Evolutionary conservation across 805 yeast genomes (phyloP).

Genomic region (Metahyphopichia silvanorum): DNA sequence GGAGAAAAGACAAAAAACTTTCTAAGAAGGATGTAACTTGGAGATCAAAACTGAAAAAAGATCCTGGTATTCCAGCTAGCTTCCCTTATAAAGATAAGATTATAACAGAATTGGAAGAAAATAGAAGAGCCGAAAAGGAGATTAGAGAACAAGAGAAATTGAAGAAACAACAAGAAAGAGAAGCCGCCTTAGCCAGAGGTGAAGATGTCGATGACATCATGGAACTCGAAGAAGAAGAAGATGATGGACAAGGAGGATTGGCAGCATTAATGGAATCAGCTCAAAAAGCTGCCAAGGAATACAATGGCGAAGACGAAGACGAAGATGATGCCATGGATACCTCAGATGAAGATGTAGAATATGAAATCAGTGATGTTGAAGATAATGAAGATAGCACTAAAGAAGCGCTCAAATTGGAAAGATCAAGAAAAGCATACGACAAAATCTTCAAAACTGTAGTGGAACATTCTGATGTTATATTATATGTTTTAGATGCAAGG

Average conservation of each 20-base stretch:
- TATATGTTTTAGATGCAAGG: conserved; percentile 95
- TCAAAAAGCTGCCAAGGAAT: conserved; percentile 78
- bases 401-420: conserved; percentile 52
- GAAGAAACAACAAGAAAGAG: conserved; percentile 48
- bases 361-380: conserved; percentile 35
- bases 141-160: conserved; percentile 48
- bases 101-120: conserved; percentile 65
- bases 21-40: conserved; percentile 92
- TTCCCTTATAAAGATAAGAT: conserved; percentile 93
- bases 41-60: conserved; percentile 81
- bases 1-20: conserved; percentile 75
- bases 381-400: conserved; percentile 41
- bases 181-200: conserved; percentile 36
- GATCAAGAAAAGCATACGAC: conserved; percentile 87
- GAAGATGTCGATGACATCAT: conserved; percentile 32
- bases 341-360: conserved; percentile 38
- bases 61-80: conserved; percentile 91
- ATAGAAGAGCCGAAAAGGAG: conserved; percentile 54
- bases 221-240: conserved; percentile 36
- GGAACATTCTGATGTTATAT: conserved; percentile 84
- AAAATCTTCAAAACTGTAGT: conserved; percentile 91
- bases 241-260: conserved; percentile 49
- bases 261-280: conserved; percentile 90
- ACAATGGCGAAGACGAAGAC: conserved; percentile 50
- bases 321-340: conserved; percentile 31